Evolutionary conservation across 1,284 basidiomycete species (phyloP).

Genomic region (Apiotrichum porosum): DNA sequence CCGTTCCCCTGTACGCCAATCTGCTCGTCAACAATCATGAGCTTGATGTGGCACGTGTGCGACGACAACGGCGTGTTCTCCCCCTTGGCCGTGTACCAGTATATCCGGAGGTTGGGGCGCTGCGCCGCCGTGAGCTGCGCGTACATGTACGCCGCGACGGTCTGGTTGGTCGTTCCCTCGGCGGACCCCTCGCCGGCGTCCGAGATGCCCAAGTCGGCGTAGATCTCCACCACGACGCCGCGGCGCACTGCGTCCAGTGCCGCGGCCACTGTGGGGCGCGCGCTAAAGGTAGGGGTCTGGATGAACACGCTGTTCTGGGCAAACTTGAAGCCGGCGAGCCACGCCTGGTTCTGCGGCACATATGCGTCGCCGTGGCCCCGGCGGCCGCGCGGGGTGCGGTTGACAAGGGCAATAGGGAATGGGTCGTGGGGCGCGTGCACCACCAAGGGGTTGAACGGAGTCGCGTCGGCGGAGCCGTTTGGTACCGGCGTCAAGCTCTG

Average conservation of each 20-base stretch:
- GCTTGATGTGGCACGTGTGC: slow-evolving; percentile 61
- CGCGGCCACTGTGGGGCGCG: slow-evolving; percentile 59
- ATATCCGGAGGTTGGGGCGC: slow-evolving; percentile 57
- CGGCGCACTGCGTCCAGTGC: slow-evolving; percentile 59
- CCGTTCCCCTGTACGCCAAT: slow-evolving; percentile 56
- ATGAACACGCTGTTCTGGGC: slow-evolving; percentile 65
- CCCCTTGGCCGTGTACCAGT: slow-evolving; percentile 57
- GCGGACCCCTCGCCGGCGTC: slow-evolving; percentile 55
- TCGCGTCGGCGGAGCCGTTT: neutral
- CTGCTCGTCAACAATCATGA: slow-evolving; percentile 62
- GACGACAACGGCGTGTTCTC: slow-evolving; percentile 60
- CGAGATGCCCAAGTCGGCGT: slow-evolving; percentile 60
- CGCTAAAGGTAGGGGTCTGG: slow-evolving; percentile 67
- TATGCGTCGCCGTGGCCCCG: slow-evolving; percentile 27
- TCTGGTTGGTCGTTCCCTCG: slow-evolving; percentile 69
- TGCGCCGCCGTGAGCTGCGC: slow-evolving; percentile 50
- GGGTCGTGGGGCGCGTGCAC: slow-evolving; percentile 56
- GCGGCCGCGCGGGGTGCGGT: slow-evolving; percentile 50
- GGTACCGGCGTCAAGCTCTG: no score
- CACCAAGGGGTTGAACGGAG: slow-evolving; percentile 51
- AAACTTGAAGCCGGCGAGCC: slow-evolving; percentile 62
- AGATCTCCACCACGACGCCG: slow-evolving; percentile 60
- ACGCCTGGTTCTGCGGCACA: slow-evolving; percentile 62
- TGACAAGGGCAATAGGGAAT: slow-evolving; percentile 49
- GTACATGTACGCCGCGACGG: slow-evolving; percentile 61